These are phyloP conservation scores for Excoecaria agallocha DNA, from an alignment of 345 rosid genomes.

Conservation along the genomic window DNA sequence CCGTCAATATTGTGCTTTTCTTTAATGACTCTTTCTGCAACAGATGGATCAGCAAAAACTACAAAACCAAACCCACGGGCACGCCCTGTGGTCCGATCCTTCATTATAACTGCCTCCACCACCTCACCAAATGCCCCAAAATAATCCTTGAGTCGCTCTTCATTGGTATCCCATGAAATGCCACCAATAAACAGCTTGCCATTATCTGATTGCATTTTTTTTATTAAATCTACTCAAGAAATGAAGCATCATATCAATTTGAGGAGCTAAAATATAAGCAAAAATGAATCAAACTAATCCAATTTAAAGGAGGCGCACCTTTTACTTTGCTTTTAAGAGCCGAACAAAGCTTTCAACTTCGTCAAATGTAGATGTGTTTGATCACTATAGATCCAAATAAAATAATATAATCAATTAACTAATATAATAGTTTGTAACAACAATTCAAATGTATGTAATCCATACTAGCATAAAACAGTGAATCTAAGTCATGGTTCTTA, in stretches of 20 bases:
- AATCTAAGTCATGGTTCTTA: conserved; percentile 11
- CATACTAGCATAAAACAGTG: not conserved
- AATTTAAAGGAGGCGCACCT: conserved; percentile 13
- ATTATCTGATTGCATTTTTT: conserved; percentile 80
- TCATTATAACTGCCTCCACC: conserved; percentile 95
- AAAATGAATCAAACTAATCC: conserved; percentile 18
- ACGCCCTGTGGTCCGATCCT: conserved; percentile 95
- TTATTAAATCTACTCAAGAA: conserved; percentile 30
- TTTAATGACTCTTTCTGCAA: conserved; percentile 81
- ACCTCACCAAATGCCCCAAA: conserved; percentile 86
- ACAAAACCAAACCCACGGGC: conserved; percentile 99
- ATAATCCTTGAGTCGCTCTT: conserved; percentile 88
- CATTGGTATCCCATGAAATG: conserved; percentile 98
- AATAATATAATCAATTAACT: not conserved
- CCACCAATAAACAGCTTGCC: conserved; percentile 98
- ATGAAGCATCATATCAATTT: conserved; percentile 16
- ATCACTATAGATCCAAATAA: conserved; percentile 34
- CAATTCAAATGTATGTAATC: not conserved
- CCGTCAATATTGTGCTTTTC: conserved; percentile 93
- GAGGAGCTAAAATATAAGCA: conserved; percentile 13
- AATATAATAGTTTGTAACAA: conserved; percentile 8
- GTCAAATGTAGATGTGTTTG: conserved; percentile 13
- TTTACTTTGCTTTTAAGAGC: not conserved
- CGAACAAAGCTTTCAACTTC: conserved; percentile 5
- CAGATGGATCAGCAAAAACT: conserved; percentile 84